Evolutionary conservation across 768 basidiomycete species (phyloP).

Genomic region (Psilocybe sp.): DNA sequence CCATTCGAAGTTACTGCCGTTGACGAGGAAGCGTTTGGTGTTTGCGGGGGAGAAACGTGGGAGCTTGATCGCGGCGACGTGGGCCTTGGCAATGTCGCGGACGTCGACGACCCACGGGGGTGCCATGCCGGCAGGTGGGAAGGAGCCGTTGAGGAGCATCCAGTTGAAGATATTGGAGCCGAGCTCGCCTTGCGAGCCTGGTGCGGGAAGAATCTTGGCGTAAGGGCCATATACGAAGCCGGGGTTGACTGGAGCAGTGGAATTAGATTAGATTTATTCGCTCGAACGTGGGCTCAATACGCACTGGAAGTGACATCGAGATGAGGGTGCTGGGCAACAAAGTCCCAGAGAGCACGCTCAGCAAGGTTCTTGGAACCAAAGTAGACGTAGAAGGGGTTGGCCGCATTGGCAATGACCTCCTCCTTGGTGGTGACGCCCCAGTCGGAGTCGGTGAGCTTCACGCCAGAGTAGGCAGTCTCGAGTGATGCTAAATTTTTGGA

Average conservation of each 20-base stretch:
- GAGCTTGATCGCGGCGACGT: conserved; percentile 26
- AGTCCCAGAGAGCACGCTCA: conserved; percentile 38
- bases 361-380: conserved; percentile 36
- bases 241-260: conserved; percentile 31
- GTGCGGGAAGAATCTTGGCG: conserved; percentile 24
- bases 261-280: too few species aligned
- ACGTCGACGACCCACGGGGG: conserved; percentile 31
- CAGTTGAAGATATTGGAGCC: conserved; percentile 26
- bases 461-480: conserved; percentile 18
- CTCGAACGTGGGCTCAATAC: conserved; percentile 13
- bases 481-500: conserved; percentile 20
- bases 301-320: conserved; percentile 34
- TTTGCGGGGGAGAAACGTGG: conserved; percentile 13
- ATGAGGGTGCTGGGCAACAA: conserved; percentile 30
- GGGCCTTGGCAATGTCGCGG: conserved; percentile 31
- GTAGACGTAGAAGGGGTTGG: conserved; percentile 29
- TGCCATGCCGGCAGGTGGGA: conserved; percentile 3
- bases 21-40: conserved; percentile 28
- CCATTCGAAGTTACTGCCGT: conserved; percentile 24
- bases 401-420: conserved; percentile 18
- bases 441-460: conserved; percentile 25
- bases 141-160: conserved; percentile 20
- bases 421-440: conserved; percentile 30
- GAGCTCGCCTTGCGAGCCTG: conserved; percentile 12
- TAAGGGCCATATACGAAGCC: conserved; percentile 35